These are phyloP conservation scores for Plasmodium reichenowi DNA, from an alignment of 169 alveolate genomes.

Conservation along the genomic window DNA sequence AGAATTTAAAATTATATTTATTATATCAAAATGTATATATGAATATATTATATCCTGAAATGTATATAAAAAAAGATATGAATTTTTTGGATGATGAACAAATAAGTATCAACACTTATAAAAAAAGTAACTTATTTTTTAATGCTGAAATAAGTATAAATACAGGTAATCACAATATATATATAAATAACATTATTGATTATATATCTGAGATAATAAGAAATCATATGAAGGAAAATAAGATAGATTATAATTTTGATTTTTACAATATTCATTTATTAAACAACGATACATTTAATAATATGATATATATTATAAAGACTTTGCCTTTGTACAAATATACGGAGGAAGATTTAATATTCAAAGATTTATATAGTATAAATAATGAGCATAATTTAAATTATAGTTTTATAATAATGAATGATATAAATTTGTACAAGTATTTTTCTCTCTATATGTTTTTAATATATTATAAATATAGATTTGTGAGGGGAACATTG, in stretches of 20 bases:
- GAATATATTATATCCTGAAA: conserved; percentile 60
- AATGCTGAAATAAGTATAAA: conserved; percentile 52
- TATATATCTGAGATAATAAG: conserved; percentile 40
- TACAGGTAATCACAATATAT: conserved; percentile 31
- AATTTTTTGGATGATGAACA: conserved; percentile 19
- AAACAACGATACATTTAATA: conserved; percentile 56
- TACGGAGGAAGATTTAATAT: conserved; percentile 56
- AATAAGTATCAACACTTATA: conserved; percentile 31
- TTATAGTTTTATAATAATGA: conserved; percentile 42
- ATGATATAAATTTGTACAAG: conserved; percentile 67
- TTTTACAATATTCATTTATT: conserved; percentile 9
- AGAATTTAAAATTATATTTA: conserved; percentile 27
- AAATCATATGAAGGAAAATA: conserved; percentile 57
- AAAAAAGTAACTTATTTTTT: conserved; percentile 28
- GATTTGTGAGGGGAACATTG: conserved; percentile 18
- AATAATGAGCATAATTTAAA: conserved; percentile 54
- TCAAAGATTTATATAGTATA: conserved; percentile 60
- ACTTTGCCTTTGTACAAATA: conserved; percentile 63
- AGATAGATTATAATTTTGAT: conserved; percentile 19
- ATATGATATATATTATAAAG: conserved; percentile 46
- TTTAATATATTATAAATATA: conserved; percentile 57
- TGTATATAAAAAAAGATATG: conserved; percentile 45
- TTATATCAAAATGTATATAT: conserved; percentile 54
- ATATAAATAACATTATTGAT: conserved; percentile 19
- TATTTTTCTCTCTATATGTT: conserved; percentile 65